Evolutionary conservation across 1,284 basidiomycete species (phyloP).

Genomic region (Pisolithus thermaeus): DNA sequence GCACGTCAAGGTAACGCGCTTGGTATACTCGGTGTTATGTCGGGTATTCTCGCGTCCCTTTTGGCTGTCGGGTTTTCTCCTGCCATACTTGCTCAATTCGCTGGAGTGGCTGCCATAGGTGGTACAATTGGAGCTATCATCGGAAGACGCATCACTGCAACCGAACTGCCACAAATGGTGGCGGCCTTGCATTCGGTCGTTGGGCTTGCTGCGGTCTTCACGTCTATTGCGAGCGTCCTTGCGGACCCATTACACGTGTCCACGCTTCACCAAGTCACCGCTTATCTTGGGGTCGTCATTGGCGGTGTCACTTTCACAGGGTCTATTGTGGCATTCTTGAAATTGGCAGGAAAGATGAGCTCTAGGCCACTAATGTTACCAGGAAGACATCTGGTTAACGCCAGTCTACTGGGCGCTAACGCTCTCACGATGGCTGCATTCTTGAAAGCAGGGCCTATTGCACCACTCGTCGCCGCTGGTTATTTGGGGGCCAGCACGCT

Average conservation of each 20-base stretch:
- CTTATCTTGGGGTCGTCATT: conserved; percentile 81
- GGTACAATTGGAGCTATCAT: conserved; percentile 63
- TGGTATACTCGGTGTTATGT: conserved; percentile 75
- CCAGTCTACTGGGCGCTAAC: conserved; percentile 63
- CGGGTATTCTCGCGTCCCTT: conserved; percentile 74
- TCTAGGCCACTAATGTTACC: conserved; percentile 68
- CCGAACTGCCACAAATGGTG: conserved; percentile 79
- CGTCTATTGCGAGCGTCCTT: conserved; percentile 74
- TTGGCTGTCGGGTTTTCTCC: conserved; percentile 76
- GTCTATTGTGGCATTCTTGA: conserved; percentile 83
- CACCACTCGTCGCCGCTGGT: conserved; percentile 67
- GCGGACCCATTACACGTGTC: conserved; percentile 59
- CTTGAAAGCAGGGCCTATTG: conserved; percentile 59
- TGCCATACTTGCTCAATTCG: conserved; percentile 71
- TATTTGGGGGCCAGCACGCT: conserved; percentile 68
- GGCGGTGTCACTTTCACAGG: conserved; percentile 77
- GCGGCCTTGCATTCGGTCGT: conserved; percentile 75
- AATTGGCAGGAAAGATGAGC: conserved; percentile 74
- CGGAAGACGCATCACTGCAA: conserved; percentile 76
- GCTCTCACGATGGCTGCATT: conserved; percentile 70
- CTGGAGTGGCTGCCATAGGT: conserved; percentile 66
- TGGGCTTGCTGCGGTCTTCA: conserved; percentile 80
- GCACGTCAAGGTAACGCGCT: conserved; percentile 80
- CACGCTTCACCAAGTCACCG: conserved; percentile 71
- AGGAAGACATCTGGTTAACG: conserved; percentile 71